Evolutionary conservation across 805 yeast species (phyloP).

Genomic region (Kodamaea lidongshanica): DNA sequence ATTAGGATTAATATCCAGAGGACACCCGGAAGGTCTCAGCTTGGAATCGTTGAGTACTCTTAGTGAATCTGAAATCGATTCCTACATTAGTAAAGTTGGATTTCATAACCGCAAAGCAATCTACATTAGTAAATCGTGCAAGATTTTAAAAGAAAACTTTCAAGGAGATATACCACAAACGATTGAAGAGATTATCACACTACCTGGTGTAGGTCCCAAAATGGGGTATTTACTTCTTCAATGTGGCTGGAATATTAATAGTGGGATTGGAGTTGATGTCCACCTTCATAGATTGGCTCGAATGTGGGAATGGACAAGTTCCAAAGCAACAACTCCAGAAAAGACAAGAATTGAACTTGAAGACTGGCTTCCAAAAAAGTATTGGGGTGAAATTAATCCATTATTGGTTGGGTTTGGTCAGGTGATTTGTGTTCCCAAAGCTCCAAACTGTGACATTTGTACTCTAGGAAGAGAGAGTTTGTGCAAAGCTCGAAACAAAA

Average conservation of each 20-base stretch:
- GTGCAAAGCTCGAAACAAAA: slow-evolving; percentile 54
- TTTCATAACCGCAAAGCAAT: slow-evolving; percentile 77
- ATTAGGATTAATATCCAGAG: slow-evolving; percentile 32
- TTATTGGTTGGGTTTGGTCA: slow-evolving; percentile 92
- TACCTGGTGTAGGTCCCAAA: slow-evolving; percentile 95
- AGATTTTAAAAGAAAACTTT: slow-evolving; percentile 43
- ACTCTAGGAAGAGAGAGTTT: slow-evolving; percentile 44
- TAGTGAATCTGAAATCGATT: slow-evolving; percentile 54
- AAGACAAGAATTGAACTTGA: slow-evolving; percentile 63
- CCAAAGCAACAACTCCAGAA: slow-evolving; percentile 59
- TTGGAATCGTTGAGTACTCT: slow-evolving; percentile 47
- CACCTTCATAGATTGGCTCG: slow-evolving; percentile 78
- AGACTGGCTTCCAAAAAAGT: slow-evolving; percentile 63
- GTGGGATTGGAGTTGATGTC: slow-evolving; percentile 92
- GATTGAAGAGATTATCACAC: slow-evolving; percentile 52
- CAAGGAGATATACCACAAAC: slow-evolving; percentile 69
- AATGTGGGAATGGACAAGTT: slow-evolving; percentile 72
- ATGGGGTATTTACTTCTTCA: slow-evolving; percentile 84
- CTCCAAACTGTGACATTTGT: slow-evolving; percentile 68
- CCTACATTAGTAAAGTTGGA: slow-evolving; percentile 72
- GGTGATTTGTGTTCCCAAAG: slow-evolving; percentile 70
- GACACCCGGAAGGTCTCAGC: slow-evolving; percentile 47
- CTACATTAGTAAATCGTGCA: slow-evolving; percentile 59
- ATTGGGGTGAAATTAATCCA: slow-evolving; percentile 85
- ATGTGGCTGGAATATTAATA: slow-evolving; percentile 68